A percentile compares a stretch with the other conserved stretches of the same genome.
phyloP scores from a whole-genome alignment of 208 protist genomes.

The Leishmania gerbilli region DNA sequence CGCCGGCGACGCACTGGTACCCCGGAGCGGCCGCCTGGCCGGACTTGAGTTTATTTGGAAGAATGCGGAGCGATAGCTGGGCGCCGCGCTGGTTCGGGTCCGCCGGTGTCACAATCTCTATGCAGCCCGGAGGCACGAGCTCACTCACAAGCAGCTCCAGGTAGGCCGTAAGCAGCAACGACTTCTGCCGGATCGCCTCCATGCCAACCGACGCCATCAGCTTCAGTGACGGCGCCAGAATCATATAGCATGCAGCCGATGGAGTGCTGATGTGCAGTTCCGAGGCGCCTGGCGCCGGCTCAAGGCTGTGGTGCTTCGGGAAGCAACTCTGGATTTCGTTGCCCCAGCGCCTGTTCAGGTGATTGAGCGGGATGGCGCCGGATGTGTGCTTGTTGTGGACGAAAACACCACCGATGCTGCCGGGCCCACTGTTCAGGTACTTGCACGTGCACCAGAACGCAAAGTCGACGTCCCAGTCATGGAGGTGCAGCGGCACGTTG shows the following conservation, averaged over 20 bases:
- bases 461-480: constrained; percentile 97
- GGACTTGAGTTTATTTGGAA: constrained; percentile 45
- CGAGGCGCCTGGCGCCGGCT: constrained; percentile 64
- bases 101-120: constrained; percentile 85
- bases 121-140: constrained; percentile 57
- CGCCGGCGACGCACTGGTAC: constrained; percentile 43
- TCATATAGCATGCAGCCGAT: constrained; percentile 58
- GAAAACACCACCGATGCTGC: constrained; percentile 89
- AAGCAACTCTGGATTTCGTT: constrained; percentile 80
- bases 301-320: constrained; percentile 64
- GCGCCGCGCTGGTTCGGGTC: constrained; percentile 84
- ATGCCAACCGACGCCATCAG: constrained; percentile 89
- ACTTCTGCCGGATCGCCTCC: constrained; percentile 77
- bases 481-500: constrained; percentile 92
- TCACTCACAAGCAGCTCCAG: constrained; percentile 85
- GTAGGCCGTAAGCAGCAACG: constrained; percentile 88
- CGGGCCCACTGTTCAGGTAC: constrained; percentile 95
- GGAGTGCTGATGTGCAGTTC: constrained; percentile 86
- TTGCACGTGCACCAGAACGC: constrained; percentile 97
- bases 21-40: constrained; percentile 9
- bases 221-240: constrained; percentile 80
- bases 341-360: constrained; percentile 93
- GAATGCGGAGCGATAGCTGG: constrained; percentile 90
- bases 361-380: constrained; percentile 31
- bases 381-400: constrained; percentile 89